Evolutionary conservation across 164 flowering plant genomes (phyloP).

Genomic region (Tetracentron sinense): DNA sequence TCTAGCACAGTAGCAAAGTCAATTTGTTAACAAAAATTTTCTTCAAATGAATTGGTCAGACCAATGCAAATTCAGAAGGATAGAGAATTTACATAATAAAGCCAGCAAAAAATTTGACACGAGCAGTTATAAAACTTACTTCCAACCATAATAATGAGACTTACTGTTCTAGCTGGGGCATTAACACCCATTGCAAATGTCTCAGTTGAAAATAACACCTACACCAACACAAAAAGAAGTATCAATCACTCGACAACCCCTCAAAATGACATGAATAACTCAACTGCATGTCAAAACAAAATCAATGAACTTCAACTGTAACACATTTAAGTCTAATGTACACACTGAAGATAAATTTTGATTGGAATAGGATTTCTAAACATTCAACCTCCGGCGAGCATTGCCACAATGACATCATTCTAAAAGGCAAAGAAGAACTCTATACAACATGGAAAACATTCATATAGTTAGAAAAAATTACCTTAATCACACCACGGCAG

Average conservation of each 20-base stretch:
- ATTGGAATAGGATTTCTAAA: neutral
- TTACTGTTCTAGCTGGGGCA: constrained; percentile 99
- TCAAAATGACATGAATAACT: constrained; percentile 1
- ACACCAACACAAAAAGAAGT: constrained; percentile 13
- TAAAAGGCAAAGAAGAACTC: neutral
- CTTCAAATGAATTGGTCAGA: neutral
- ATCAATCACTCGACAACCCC: constrained; percentile 2
- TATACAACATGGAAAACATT: neutral
- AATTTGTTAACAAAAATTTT: no score
- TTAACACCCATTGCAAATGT: constrained; percentile 99
- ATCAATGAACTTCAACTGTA: neutral
- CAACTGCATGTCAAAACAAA: constrained; percentile 4
- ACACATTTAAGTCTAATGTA: neutral
- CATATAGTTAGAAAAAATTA: constrained; percentile 15
- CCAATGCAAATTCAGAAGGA: constrained; percentile 2
- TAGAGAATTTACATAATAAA: neutral
- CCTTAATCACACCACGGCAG: constrained; percentile 96
- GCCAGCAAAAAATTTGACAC: neutral
- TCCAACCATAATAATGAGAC: constrained; percentile 21
- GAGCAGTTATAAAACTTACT: neutral
- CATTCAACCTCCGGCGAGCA: neutral
- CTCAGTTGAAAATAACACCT: constrained; percentile 96
- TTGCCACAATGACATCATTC: neutral
- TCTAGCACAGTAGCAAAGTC: neutral
- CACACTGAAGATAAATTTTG: neutral